Base-by-base conservation (phyloP, 495 filamentous ascomycete genomes). In the Pseudotulostoma volvatum region DNA sequence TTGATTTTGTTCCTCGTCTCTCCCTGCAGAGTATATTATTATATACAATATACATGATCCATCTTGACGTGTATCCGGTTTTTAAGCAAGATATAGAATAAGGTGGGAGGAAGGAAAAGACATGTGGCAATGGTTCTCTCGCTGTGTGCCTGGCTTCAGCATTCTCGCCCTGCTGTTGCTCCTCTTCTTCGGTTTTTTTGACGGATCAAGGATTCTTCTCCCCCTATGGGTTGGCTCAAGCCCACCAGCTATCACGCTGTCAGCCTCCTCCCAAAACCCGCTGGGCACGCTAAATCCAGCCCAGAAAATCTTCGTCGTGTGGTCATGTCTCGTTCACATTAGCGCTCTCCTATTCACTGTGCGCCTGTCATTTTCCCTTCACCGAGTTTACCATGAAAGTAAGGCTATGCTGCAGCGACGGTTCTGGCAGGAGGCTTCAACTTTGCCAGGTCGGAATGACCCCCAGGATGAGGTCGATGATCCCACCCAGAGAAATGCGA, bases 61-160 rank as follows among this genome's bases (percentile, higher is more conserved):
- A n/a, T n/a, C n/a, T n/a, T n/a, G n/a, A n/a, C n/a, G n/a, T n/a
- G n/a, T n/a, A n/a, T n/a, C n/a, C n/a, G n/a, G n/a, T n/a, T n/a
- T n/a, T n/a, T n/a, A n/a, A n/a, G n/a, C n/a, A n/a, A n/a, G n/a
- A n/a, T n/a, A n/a, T n/a, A n/a, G n/a, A n/a, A n/a, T n/a, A n/a
- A n/a, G n/a, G n/a, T n/a, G n/a, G n/a, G n/a, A n/a, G n/a, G n/a
- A n/a, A n/a, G n/a, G n/a, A n/a, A n/a, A n/a, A n/a, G n/a, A n/a
- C n/a, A 55, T 57, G 49, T 28, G 48, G 35, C 44, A 31, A 18
- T 61, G 57, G 57, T 11, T 45, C n/a, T 54, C 54, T 18, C 51
- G 57, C 17, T 61, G 58, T 44, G 40, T 61, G 25, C 58, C 57
- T 13, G 56, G 55, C 21, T 50, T 61, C 35, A 59, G 58, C 44